Evolutionary conservation across 2,329 filamentous ascomycete species (phyloP), one percentile per base, ranked within the genome.

Genomic region (Colletotrichum caudatum): DNA sequence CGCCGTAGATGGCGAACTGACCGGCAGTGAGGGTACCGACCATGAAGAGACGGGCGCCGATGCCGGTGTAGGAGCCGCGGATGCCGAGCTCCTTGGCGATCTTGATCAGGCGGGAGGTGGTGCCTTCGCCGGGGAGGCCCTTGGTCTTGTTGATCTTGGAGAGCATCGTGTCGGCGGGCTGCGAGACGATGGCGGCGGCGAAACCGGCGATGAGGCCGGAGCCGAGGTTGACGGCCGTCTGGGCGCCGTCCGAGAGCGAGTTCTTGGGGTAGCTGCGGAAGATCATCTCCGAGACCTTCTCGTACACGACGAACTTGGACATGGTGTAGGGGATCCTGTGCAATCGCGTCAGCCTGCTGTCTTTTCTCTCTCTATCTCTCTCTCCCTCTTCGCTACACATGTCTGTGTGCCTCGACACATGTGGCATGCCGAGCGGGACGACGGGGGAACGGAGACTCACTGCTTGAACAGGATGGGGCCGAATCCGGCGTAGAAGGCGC

Each of bases 111-210:
- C 94, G 92, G 82, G 86, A 88, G 81, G 89, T 89, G 78, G 93
- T 96, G 80, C 94, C 90, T 87, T 97, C 93, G 87, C 94, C 94
- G 76, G 94, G 93, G 73, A 90, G 87, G 85, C 93, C 94, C 88
- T 94, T 91, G 85, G 92, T 94, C 92, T 96, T 96, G 92, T 97
- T 97, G 89, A 97, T 96, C 90, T 95, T 96, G 86, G 90, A 93
- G 75, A 97, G 91, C 94, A 97, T 97, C 81, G 94, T 97, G 83
- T 97, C 94, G 82, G 94, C 94, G 78, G 94, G 94, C 87, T 97
- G 94, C 74, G 94, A 97, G 81, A 97, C 89, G 78, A 95, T 82
- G 81, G 94, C 94, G 78, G 94, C 94, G 78, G 93, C 94, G 86
- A 97, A 94, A 92, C 94, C 83, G 74, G 83, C 83, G 73, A 84